These are phyloP conservation scores for Scheffersomyces insectosa DNA, from an alignment of 1,139 yeast genomes.

Conservation along the genomic window DNA sequence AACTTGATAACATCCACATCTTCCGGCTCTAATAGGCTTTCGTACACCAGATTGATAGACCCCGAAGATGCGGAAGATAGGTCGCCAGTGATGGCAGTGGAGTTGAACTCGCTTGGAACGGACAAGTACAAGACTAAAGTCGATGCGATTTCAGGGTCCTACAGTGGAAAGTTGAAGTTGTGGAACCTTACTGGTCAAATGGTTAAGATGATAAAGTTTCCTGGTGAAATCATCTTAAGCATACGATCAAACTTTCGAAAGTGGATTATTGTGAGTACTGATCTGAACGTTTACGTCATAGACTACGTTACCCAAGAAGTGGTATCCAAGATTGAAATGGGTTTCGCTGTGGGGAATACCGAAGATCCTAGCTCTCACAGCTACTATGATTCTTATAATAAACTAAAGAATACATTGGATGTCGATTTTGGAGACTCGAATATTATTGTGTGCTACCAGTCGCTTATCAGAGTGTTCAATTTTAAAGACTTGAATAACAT, in stretches of 20 bases:
- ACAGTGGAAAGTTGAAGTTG: constrained; percentile 23
- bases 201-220: constrained; percentile 14
- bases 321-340: constrained; percentile 13
- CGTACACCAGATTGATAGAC: constrained; percentile 19
- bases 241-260: constrained; percentile 34
- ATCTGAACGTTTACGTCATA: constrained; percentile 19
- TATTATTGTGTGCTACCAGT: constrained; percentile 30
- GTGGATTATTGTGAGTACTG: constrained; percentile 25
- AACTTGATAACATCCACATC: constrained; percentile 38
- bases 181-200: constrained; percentile 32
- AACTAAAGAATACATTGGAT: constrained; percentile 20
- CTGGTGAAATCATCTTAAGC: constrained; percentile 19
- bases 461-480: constrained; percentile 28
- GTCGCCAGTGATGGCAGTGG: constrained; percentile 20
- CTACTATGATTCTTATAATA: constrained; percentile 5
- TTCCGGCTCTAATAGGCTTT: constrained; percentile 23
- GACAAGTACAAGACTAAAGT: constrained; percentile 26
- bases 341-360: constrained; percentile 9
- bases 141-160: constrained; percentile 31
- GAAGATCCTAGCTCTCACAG: constrained; percentile 3
- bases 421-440: constrained; percentile 58
- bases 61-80: constrained; percentile 8
- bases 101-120: constrained; percentile 17
- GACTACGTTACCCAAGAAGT: constrained; percentile 18
- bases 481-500: constrained; percentile 12